A percentile compares a stretch with the other conserved stretches of the same genome.
Evolutionary conservation across 208 protist species (phyloP).

Genomic region (Histomonas meleagridis): DNA sequence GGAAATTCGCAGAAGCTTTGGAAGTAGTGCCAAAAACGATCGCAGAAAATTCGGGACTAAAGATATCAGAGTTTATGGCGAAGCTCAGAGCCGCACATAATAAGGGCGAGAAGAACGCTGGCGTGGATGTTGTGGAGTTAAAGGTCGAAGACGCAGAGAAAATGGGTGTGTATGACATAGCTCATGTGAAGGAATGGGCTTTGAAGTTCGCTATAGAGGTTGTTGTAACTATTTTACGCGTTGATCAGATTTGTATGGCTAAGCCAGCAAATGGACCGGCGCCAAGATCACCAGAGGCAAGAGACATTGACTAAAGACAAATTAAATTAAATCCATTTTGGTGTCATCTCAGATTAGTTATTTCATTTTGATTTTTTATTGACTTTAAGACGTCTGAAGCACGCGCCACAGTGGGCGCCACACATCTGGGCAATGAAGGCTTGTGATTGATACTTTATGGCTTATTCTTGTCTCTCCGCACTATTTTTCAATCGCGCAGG

Average conservation of each 20-base stretch:
- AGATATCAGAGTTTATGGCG: conserved; percentile 78
- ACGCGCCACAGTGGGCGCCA: too few species aligned
- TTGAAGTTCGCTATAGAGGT: conserved; percentile 23
- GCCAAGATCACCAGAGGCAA: not conserved
- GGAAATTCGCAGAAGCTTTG: conserved; percentile 86
- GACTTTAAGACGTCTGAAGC: too few species aligned
- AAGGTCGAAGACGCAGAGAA: not conserved
- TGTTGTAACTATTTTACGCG: not conserved
- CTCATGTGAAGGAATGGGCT: not conserved
- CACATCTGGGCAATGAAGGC: too few species aligned
- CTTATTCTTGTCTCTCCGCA: too few species aligned
- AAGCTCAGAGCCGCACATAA: conserved; percentile 71
- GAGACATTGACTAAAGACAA: not conserved
- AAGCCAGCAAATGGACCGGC: conserved; percentile 11
- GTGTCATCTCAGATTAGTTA: too few species aligned
- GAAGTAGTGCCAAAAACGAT: conserved; percentile 81
- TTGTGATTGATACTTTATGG: too few species aligned
- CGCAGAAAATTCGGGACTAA: conserved; percentile 87
- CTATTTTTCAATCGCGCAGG: too few species aligned
- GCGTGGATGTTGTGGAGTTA: conserved; percentile 68
- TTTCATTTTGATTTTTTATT: too few species aligned
- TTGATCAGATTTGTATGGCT: conserved; percentile 34
- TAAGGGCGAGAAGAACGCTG: conserved; percentile 66
- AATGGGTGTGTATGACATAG: not conserved
- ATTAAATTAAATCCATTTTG: too few species aligned